Percentiles rank a stretch among this genome's conserved stretches.
Evolutionary conservation across 164 flowering plant species (phyloP).

Genomic region (Chimonanthus salicifolius): DNA sequence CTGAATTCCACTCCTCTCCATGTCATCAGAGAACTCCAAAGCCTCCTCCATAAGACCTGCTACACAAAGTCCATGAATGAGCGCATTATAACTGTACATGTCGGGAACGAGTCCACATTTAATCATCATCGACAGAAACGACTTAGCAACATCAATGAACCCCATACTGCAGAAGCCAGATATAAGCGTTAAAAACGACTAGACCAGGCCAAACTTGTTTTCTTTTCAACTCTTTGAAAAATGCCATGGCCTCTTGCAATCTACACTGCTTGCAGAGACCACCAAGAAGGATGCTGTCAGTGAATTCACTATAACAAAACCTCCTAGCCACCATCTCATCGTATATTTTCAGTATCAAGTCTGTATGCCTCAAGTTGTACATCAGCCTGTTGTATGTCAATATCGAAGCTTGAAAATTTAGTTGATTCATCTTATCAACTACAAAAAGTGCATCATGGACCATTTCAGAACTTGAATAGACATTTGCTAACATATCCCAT

Average conservation of each 20-base stretch:
- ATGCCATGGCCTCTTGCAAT: constrained; percentile 46
- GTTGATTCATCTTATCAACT: constrained; percentile 51
- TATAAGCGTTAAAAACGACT: constrained; percentile 58
- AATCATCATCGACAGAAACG: constrained; percentile 56
- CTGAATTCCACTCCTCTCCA: constrained; percentile 53
- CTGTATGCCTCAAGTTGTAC: constrained; percentile 51
- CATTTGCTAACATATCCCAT: constrained; percentile 63
- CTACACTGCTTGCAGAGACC: constrained; percentile 59
- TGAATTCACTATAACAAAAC: constrained; percentile 29
- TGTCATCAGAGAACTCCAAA: constrained; percentile 38
- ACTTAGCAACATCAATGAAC: constrained; percentile 48
- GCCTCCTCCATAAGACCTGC: constrained; percentile 71
- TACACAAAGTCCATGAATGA: constrained; percentile 63
- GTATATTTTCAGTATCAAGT: constrained; percentile 40
- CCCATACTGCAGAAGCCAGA: constrained; percentile 59
- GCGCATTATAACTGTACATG: constrained; percentile 63
- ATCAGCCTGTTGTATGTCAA: constrained; percentile 54
- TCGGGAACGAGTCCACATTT: constrained; percentile 60
- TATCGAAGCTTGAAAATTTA: constrained; percentile 40
- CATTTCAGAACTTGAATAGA: constrained; percentile 51
- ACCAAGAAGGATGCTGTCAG: constrained; percentile 46
- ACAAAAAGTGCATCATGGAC: constrained; percentile 58
- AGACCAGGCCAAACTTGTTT: constrained; percentile 32
- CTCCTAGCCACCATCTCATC: constrained; percentile 34
- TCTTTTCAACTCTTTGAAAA: constrained; percentile 28